phyloP scores from a whole-genome alignment of 352 stramenopile species.

The Phytophthora capsici region DNA sequence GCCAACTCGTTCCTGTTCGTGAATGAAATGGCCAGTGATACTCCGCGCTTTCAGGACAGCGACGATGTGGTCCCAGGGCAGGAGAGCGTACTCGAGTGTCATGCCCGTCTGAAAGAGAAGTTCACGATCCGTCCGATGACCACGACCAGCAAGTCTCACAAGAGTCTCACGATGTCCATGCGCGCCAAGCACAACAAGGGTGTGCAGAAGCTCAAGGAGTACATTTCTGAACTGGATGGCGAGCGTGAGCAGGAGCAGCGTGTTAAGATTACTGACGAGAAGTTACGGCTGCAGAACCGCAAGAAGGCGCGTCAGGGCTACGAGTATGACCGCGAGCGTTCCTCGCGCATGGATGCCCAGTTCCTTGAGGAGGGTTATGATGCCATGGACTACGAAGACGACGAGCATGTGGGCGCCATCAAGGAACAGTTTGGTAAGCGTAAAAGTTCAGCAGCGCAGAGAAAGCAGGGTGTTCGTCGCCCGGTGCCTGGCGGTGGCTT shows the following conservation, averaged over 20 bases:
- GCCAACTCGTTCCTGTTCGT: slow-evolving; percentile 89
- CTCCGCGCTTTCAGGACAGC: slow-evolving; percentile 65
- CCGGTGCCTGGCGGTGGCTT: slow-evolving; percentile 71
- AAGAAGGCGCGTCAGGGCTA: slow-evolving; percentile 87
- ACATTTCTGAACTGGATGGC: slow-evolving; percentile 88
- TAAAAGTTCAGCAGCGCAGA: slow-evolving; percentile 37
- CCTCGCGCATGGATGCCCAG: slow-evolving; percentile 80
- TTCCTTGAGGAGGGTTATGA: slow-evolving; percentile 87
- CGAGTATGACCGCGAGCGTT: slow-evolving; percentile 79
- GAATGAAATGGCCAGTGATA: slow-evolving; percentile 78
- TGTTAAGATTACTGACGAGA: slow-evolving; percentile 88
- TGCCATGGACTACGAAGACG: slow-evolving; percentile 81
- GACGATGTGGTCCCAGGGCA: slow-evolving; percentile 66
- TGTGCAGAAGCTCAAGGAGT: slow-evolving; percentile 85
- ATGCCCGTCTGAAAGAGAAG: slow-evolving; percentile 82
- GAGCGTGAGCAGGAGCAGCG: slow-evolving; percentile 83
- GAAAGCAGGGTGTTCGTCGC: slow-evolving; percentile 45
- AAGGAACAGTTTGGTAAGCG: slow-evolving; percentile 84
- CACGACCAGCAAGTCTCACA: slow-evolving; percentile 84
- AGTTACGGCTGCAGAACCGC: slow-evolving; percentile 82
- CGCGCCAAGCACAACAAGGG: slow-evolving; percentile 90
- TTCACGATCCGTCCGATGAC: slow-evolving; percentile 90
- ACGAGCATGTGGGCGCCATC: slow-evolving; percentile 84
- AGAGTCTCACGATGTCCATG: slow-evolving; percentile 90
- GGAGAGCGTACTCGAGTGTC: slow-evolving; percentile 85